These are phyloP conservation scores for Lactarius sp. DNA, from an alignment of 768 basidiomycete genomes.

Conservation along the genomic window DNA sequence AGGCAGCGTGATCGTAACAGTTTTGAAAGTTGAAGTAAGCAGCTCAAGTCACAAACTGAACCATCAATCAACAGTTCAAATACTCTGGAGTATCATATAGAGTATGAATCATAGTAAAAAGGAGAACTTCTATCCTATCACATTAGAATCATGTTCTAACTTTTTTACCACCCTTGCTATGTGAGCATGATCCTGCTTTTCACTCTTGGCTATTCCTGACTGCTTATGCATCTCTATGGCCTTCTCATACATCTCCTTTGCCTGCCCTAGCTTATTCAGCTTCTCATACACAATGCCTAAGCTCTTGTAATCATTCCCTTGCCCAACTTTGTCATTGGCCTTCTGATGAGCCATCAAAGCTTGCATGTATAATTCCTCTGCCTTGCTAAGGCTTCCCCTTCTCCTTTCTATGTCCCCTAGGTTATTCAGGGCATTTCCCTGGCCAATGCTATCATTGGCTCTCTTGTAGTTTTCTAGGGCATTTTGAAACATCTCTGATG, in stretches of 20 bases:
- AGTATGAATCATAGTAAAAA: no score
- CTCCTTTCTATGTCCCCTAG: conserved; percentile 18
- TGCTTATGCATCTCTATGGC: conserved; percentile 16
- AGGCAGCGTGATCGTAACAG: no score
- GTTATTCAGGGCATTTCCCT: conserved; percentile 14
- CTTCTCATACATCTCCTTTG: conserved; percentile 19
- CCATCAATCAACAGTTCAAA: no score
- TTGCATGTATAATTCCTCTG: conserved; percentile 6
- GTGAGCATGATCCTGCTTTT: conserved; percentile 8
- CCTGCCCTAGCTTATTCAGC: background rate
- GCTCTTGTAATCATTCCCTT: conserved; percentile 18
- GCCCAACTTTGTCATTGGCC: conserved; percentile 19
- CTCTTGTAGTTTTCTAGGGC: conserved; percentile 10
- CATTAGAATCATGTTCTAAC: background rate
- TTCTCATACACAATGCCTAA: conserved; percentile 17
- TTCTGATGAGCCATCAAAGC: conserved; percentile 12
- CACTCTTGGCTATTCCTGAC: conserved; percentile 4
- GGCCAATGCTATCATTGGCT: conserved; percentile 14
- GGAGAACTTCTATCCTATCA: background rate
- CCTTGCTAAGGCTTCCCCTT: background rate
- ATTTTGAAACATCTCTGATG: conserved; percentile 10
- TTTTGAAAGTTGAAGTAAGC: no score
- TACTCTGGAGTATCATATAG: no score
- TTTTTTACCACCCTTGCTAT: conserved; percentile 10
- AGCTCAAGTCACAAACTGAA: no score